A percentile compares a stretch with the other conserved stretches of the same genome.
Evolutionary conservation across 225 moss, liverwort and hornwort genomes (phyloP).

Genomic region (Takakia lepidozioides): DNA sequence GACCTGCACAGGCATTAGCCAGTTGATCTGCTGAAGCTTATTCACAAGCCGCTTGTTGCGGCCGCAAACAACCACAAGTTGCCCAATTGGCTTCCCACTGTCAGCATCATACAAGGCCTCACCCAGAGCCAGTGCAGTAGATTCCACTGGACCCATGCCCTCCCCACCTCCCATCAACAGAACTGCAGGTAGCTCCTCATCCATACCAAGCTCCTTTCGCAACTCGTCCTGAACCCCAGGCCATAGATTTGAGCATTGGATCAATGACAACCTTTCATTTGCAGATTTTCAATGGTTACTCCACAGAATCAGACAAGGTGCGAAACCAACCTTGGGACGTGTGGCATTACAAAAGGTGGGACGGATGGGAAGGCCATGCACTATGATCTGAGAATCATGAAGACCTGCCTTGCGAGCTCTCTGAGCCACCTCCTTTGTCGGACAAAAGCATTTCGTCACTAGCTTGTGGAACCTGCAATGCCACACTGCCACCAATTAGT

Average conservation of each 20-base stretch:
- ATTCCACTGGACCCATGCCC: conserved; percentile 98
- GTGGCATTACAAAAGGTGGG: conserved; percentile 64
- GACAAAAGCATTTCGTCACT: conserved; percentile 88
- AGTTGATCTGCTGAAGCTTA: conserved; percentile 50
- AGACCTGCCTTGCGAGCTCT: conserved; percentile 88
- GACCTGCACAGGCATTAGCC: conserved; percentile 87
- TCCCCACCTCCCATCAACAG: conserved; percentile 95
- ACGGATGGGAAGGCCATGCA: conserved; percentile 88
- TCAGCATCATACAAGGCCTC: conserved; percentile 57
- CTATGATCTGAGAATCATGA: conserved; percentile 68
- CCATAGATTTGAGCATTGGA: conserved; percentile 1
- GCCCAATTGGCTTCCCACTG: conserved; percentile 69
- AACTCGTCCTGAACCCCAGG: conserved; percentile 49
- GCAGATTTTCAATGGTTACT: no score
- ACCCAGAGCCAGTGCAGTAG: conserved; percentile 72
- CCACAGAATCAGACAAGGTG: no score
- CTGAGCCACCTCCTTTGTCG: conserved; percentile 81
- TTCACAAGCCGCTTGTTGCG: conserved; percentile 81
- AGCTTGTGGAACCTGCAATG: conserved; percentile 83
- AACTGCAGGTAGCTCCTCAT: conserved; percentile 73
- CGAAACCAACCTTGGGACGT: conserved; percentile 62
- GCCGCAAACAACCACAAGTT: conserved; percentile 95
- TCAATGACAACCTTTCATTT: not conserved
- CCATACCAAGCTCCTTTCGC: conserved; percentile 72
- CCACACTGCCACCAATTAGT: no score